Evolutionary conservation across 768 basidiomycete genomes (phyloP), one percentile per base, ranked within the genome.

Genomic region (Mycena galopus): DNA sequence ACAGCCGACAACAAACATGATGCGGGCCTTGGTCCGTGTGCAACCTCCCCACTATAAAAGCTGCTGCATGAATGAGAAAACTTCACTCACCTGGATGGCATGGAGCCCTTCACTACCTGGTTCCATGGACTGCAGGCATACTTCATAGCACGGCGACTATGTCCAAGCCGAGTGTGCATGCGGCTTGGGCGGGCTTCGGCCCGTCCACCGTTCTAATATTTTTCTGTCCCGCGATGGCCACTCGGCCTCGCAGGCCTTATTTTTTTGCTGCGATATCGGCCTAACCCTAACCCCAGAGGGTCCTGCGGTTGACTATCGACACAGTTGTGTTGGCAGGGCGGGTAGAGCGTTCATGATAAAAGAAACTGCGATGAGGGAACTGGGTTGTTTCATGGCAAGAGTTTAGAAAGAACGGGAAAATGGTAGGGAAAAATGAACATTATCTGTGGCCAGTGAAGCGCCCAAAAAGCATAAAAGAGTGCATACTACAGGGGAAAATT

Each of bases 101-200:
- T 23, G 47, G 47, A 68, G 11, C 71, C 66, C 47, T 51, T 73
- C 73, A 73, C 50, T 29, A 47, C 37, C 44, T 27, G 66, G 66
- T 29, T 67, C 42, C 42, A 23, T 67, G 66, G 66, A 70, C 69
- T 56, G 56, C 68, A 25, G 27, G 66, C 35, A 19, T 33, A 47
- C 63, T 83, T 76, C 86, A 87, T 86, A 86, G 86, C 86, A 87
- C 86, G 86, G 86, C 87, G 87, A 86, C 87, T 84, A 56, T 86
- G 87, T 87, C 86, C 86, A 57, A 71, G 72, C 85, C 86, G 83
- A 84, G 85, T 84, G 82, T 78, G 65, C 77, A 47, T 67, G 30
- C 30, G 32, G 56, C 56, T 57, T 57, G 56, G 56, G 56, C 56
- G 19, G 17, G 56, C 30, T 33, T 57, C 56, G 30, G 56, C 56